Base-by-base conservation (phyloP, 2,329 filamentous ascomycete species). In the Truncatella angustata region DNA sequence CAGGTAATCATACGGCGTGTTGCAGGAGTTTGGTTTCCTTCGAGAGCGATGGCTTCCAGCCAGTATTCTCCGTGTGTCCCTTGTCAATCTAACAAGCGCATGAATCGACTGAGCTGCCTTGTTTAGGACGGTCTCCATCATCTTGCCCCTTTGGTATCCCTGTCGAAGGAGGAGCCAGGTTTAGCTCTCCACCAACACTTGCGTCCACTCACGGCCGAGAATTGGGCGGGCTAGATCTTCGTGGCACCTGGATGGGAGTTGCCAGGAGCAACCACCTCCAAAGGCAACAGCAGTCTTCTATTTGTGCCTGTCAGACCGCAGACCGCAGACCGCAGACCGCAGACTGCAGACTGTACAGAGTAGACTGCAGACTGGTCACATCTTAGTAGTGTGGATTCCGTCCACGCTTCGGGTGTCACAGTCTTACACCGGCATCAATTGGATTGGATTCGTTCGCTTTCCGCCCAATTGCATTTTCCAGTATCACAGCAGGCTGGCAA, bases 141-240 rank as follows among this genome's bases (percentile, higher is more conserved):
- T 39, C 7, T 39, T 24, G 45, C 44, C 44, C 44, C 44, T 23
- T 23, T n/a, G 24, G 9, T 18, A 32, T 18, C 45, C 45, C 20
- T 24, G 30, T 39, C 16, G 14, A 18, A 10, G 26, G n/a, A 14
- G 14, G 28, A 32, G 14, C 7, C 37, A 21, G 37, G 18, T 18
- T 21, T 18, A 16, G 20, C 3, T 40, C 11, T 30, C 40, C 40
- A 44, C 23, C 23, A 24, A 44, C 40, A 23, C 24, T 23, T 20
- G 45, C 45, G 45, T 36, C 45, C 45, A 49, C 45, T 49, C 32
- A 49, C 16, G 32, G 32, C 20, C 32, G 30, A 24, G 45, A 49
- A 47, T 47, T 37, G 30, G 14, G n/a, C 16, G 16, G 43, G n/a
- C 40, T 20, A 43, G 21, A 20, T 7, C 40, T 24, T 43, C 14